phyloP scores from a whole-genome alignment of 164 flowering plant species.

The Magnolia changhungtana region DNA sequence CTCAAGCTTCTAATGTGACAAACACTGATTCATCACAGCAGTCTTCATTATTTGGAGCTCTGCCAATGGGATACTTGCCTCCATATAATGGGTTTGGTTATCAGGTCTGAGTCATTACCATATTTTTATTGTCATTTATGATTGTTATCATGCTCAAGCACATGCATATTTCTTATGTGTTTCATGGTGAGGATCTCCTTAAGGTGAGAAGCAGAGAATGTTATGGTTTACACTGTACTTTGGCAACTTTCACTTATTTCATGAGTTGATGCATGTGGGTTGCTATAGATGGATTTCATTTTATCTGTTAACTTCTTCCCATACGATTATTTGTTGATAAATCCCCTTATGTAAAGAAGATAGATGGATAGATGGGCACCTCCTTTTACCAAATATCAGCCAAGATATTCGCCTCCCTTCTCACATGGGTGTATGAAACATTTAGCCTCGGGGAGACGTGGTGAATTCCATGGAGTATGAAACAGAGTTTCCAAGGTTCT shows the following conservation, averaged over 20 bases:
- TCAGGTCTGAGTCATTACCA: conserved; percentile 51
- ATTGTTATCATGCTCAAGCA: background rate
- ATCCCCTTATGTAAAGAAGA: too few species aligned
- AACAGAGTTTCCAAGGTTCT: too few species aligned
- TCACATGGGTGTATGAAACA: too few species aligned
- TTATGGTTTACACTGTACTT: background rate
- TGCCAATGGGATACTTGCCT: conserved; percentile 81
- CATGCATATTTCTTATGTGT: background rate
- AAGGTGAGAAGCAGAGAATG: background rate
- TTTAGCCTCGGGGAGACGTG: too few species aligned
- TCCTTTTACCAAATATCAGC: too few species aligned
- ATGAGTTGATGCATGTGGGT: background rate
- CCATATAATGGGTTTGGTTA: conserved; percentile 88
- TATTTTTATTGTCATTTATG: background rate
- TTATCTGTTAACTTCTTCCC: too few species aligned
- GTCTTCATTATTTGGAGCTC: conserved; percentile 78
- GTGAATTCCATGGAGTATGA: too few species aligned
- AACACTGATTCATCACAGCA: conserved; percentile 60
- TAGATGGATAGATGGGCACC: too few species aligned
- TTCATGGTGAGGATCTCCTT: background rate
- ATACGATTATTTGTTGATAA: too few species aligned
- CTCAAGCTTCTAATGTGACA: conserved; percentile 47
- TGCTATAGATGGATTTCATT: background rate
- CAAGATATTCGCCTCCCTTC: too few species aligned
- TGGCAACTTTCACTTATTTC: background rate